Evolutionary conservation across 2,329 filamentous ascomycete genomes (phyloP), one percentile per base, ranked within the genome.

Genomic region (Drechmeria coniospora): DNA sequence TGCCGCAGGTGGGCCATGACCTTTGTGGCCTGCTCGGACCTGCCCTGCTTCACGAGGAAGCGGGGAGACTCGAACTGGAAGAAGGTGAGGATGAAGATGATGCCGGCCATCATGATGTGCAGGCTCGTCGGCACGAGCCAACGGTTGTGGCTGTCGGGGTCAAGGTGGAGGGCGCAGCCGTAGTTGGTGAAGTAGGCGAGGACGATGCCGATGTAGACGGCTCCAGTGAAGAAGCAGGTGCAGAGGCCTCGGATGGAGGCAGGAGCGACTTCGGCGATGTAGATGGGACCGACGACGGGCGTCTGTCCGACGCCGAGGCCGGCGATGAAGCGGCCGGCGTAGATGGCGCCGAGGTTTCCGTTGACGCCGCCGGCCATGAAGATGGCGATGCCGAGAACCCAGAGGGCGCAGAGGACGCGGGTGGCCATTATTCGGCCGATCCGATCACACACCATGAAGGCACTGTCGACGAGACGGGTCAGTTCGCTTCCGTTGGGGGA

Each of bases 181-280:
- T 74, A 78, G 48, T 74, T 79, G 33, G 76, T 70, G 42, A 83
- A 86, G 54, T 84, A 87, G 7, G 76, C 78, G 11, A 86, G 60
- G 41, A 86, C 77, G 35, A 84, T 81, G 15, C 79, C 80, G 29
- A 80, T 51, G 44, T 86, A 86, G 14, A 86, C 79, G 27, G 54
- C 53, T 4, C 56, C 56, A 7, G 54, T 59, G 42, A 60, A 60
- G 41, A 57, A 51, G 33, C 55, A 77, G 2, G 79, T 81, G 44
- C 77, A 83, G 14, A 86, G 66, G 37, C 80, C 78, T 30, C 78
- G 68, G 32, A 81, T 61, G 2, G 71, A 66, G 2, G 73, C 68
- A 0, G 78, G 77, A 0, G 77, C 67, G 21, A 79, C 73, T 50
- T 83, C 78, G 4, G 76, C 74, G 16, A 83, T 68, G 47, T 82